Evolutionary conservation across 139 green algal species (phyloP).

Genomic region (Monoraphidium neglectum): DNA sequence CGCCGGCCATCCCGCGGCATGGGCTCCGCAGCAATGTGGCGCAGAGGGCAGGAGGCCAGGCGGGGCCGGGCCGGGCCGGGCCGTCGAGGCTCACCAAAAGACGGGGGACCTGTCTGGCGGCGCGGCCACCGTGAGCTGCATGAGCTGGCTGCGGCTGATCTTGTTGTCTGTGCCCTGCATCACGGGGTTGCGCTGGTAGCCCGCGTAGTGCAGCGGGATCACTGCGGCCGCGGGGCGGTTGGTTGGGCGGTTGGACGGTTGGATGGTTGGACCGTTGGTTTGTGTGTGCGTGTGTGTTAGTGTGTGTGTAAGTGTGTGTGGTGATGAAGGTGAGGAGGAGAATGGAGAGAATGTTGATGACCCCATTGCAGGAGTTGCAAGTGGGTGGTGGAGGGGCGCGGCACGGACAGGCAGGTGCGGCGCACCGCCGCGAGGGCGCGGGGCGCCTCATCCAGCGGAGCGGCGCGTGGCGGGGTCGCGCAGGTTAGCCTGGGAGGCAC

Average conservation of each 20-base stretch:
- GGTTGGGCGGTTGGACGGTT: too few relatives aligned
- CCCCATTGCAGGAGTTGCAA: too few relatives aligned
- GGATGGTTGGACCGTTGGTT: background rate
- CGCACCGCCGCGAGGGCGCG: too few relatives aligned
- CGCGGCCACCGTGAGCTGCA: slow-evolving; percentile 31
- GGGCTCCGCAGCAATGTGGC: too few relatives aligned
- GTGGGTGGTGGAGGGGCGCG: too few relatives aligned
- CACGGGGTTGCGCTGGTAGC: background rate
- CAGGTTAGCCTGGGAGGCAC: background rate
- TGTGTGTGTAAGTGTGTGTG: background rate
- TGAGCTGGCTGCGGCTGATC: slow-evolving; percentile 24
- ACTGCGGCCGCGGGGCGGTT: slow-evolving; percentile 2
- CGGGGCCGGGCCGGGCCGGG: background rate
- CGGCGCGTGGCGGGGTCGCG: too few relatives aligned
- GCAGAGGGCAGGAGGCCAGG: background rate
- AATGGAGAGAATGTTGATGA: background rate
- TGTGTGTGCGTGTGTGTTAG: background rate
- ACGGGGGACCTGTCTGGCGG: slow-evolving; percentile 12
- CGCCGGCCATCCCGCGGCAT: too few relatives aligned
- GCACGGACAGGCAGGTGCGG: too few relatives aligned
- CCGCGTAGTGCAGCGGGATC: slow-evolving; percentile 27
- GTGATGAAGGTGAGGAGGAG: background rate
- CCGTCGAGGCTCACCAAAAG: slow-evolving; percentile 13
- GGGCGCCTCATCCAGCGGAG: too few relatives aligned
- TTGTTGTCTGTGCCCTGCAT: background rate